Evolutionary conservation across 352 stramenopile genomes (phyloP).

Genomic region (Phytophthora melonis): DNA sequence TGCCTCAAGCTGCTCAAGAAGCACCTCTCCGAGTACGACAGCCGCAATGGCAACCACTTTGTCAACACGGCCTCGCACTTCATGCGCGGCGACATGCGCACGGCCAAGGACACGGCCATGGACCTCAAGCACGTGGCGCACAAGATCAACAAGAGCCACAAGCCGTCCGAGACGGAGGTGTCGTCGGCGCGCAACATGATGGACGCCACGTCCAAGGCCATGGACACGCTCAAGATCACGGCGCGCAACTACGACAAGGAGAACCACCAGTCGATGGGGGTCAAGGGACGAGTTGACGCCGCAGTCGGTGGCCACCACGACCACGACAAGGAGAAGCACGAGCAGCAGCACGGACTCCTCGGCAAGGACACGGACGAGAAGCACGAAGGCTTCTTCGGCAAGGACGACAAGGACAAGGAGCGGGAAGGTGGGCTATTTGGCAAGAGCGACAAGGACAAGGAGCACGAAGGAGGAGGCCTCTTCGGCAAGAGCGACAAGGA

Average conservation of each 20-base stretch:
- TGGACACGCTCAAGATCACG: constrained; percentile 22
- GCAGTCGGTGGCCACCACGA: constrained; percentile 25
- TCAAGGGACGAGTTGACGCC: constrained; percentile 32
- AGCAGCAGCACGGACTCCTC: constrained; percentile 15
- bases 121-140: constrained; percentile 37
- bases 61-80: constrained; percentile 34
- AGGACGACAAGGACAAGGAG: constrained; percentile 4
- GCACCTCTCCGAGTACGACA: constrained; percentile 37
- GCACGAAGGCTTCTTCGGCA: constrained; percentile 11
- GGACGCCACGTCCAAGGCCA: constrained; percentile 29
- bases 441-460: background rate
- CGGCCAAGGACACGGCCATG: constrained; percentile 33
- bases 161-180: constrained; percentile 30
- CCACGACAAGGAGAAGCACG: constrained; percentile 12
- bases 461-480: constrained; percentile 2
- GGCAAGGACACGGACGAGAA: constrained; percentile 1
- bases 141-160: constrained; percentile 25
- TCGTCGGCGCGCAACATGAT: constrained; percentile 32
- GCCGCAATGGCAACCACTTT: constrained; percentile 40
- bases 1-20: constrained; percentile 39
- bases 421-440: background rate
- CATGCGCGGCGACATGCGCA: constrained; percentile 38
- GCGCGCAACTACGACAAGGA: constrained; percentile 42
- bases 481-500: constrained; percentile 10
- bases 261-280: constrained; percentile 33